These are phyloP conservation scores for Gossypioides kirkii DNA, from an alignment of 345 rosid genomes.

Conservation along the genomic window DNA sequence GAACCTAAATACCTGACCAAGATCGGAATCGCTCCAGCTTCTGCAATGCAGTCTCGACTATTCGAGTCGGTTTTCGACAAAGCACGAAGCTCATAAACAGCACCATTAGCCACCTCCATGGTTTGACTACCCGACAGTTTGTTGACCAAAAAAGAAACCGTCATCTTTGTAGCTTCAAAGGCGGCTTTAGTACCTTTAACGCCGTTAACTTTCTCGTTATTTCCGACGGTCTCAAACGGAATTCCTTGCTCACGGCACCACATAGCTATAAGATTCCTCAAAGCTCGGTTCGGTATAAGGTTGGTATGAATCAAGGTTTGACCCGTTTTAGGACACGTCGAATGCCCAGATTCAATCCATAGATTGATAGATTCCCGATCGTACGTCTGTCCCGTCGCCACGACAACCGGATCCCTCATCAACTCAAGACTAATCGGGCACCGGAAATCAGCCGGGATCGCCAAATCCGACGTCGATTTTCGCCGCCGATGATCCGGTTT, in stretches of 20 bases:
- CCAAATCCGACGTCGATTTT: conserved; percentile 31
- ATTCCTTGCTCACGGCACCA: conserved; percentile 89
- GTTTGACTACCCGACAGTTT: conserved; percentile 34
- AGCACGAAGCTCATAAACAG: conserved; percentile 67
- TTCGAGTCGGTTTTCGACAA: conserved; percentile 66
- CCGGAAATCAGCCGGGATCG: conserved; percentile 65
- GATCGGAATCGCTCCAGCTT: conserved; percentile 67
- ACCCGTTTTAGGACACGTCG: conserved; percentile 91
- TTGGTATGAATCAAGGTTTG: conserved; percentile 58
- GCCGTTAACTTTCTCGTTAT: conserved; percentile 18
- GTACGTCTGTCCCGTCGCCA: conserved; percentile 89
- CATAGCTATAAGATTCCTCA: conserved; percentile 65
- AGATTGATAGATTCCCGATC: conserved; percentile 62
- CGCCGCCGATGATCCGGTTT: conserved; percentile 27
- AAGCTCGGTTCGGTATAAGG: conserved; percentile 64
- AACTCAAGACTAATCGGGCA: conserved; percentile 90
- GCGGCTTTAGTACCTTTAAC: conserved; percentile 46
- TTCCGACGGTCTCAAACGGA: conserved; percentile 47
- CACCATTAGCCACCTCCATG: conserved; percentile 34
- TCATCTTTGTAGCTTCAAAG: conserved; percentile 67
- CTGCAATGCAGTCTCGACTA: conserved; percentile 70
- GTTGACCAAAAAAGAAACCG: conserved; percentile 57
- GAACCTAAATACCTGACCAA: conserved; percentile 52
- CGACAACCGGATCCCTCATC: conserved; percentile 85
- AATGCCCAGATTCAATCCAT: conserved; percentile 90